A percentile compares a stretch with the other conserved stretches of the same genome.
These are phyloP conservation scores for Phytophthora pinifolia DNA, from an alignment of 352 stramenopile genomes.

Conservation along the genomic window DNA sequence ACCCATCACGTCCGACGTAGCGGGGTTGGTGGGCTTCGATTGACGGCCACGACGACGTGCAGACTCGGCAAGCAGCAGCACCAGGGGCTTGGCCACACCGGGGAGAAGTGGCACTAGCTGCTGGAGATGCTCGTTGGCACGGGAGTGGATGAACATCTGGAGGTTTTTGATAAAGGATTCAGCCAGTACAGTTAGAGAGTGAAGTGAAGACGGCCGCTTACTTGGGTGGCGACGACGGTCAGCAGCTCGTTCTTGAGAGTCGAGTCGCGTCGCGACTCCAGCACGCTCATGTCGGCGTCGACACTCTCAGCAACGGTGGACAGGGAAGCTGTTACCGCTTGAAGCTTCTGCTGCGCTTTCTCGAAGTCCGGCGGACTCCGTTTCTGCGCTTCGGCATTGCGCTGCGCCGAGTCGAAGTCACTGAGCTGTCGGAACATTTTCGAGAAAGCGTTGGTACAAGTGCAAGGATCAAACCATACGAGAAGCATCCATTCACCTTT, in stretches of 20 bases:
- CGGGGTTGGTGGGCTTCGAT: constrained; percentile 45
- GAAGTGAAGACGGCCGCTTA: constrained; percentile 4
- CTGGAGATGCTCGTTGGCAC: constrained; percentile 68
- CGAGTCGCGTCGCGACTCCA: constrained; percentile 57
- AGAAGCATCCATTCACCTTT: constrained; percentile 27
- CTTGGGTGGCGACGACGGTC: constrained; percentile 69
- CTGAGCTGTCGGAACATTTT: constrained; percentile 36
- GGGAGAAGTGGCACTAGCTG: constrained; percentile 73
- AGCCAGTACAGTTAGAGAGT: not conserved
- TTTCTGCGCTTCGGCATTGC: constrained; percentile 61
- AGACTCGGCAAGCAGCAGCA: constrained; percentile 57
- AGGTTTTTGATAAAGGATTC: not conserved
- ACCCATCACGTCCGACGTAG: constrained; percentile 42
- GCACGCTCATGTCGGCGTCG: constrained; percentile 60
- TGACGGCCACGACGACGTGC: constrained; percentile 31
- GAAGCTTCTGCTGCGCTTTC: constrained; percentile 58
- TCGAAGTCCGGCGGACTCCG: constrained; percentile 66
- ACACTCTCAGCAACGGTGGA: constrained; percentile 59
- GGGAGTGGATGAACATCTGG: constrained; percentile 64
- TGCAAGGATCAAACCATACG: not conserved
- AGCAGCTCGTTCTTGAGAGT: constrained; percentile 83
- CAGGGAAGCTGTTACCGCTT: constrained; percentile 47
- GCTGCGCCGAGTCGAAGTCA: constrained; percentile 75
- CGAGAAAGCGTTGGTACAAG: no score
- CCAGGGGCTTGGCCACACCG: constrained; percentile 57